Evolutionary conservation across 2,329 filamentous ascomycete genomes (phyloP).

Genomic region (Fusarium zealandicum): DNA sequence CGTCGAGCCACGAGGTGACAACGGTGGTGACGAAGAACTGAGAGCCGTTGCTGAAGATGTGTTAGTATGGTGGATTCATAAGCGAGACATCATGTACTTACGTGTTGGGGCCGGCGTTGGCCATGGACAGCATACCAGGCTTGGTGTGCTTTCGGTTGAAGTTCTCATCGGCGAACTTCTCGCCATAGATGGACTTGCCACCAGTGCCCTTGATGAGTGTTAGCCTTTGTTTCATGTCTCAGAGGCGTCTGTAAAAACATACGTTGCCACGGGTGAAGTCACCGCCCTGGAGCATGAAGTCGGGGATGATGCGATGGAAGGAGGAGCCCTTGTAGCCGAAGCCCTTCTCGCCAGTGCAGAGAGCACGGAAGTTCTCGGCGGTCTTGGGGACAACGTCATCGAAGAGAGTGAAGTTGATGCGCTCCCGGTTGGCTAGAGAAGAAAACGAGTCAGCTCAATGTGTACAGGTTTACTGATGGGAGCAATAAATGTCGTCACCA

Average conservation of each 20-base stretch:
- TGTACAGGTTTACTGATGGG: background rate
- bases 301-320: conserved; percentile 92
- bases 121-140: conserved; percentile 89
- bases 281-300: conserved; percentile 96
- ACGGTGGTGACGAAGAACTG: conserved; percentile 99
- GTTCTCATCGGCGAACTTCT: conserved; percentile 96
- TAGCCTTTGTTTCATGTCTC: conserved; percentile 13
- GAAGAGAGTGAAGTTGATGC: conserved; percentile 90
- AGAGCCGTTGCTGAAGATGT: conserved; percentile 81
- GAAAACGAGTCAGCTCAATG: conserved; percentile 29
- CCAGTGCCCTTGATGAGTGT: conserved; percentile 73
- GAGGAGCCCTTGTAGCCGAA: conserved; percentile 82
- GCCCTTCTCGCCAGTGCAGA: conserved; percentile 82
- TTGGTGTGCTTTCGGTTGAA: conserved; percentile 76
- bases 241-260: conserved; percentile 49
- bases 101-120: conserved; percentile 95
- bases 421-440: conserved; percentile 65
- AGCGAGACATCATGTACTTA: conserved; percentile 49
- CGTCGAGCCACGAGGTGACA: conserved; percentile 83
- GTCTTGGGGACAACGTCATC: conserved; percentile 89
- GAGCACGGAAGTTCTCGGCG: conserved; percentile 81
- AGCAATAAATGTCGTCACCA: conserved; percentile 12
- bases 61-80: conserved; percentile 5
- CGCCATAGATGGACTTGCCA: conserved; percentile 93
- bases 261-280: conserved; percentile 94